Base-by-base conservation (phyloP, 1,284 basidiomycete species). In the Erythrobasidium hasegawianum region DNA sequence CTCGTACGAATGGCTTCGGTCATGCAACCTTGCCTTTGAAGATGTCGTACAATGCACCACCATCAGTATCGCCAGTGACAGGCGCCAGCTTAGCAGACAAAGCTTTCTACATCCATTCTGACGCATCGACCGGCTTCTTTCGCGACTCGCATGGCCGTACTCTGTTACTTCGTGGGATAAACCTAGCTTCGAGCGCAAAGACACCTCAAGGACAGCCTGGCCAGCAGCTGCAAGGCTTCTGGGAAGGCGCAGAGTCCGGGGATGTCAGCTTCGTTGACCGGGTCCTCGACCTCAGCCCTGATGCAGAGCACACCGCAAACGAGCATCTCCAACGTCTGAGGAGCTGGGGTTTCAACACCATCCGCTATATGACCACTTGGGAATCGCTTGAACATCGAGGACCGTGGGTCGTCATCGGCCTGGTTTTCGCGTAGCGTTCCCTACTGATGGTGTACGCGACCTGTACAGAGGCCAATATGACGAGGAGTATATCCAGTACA, bases 331-430 rank as follows among this genome's bases (percentile, higher is more conserved):
- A 87, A 3, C 81, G 95, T 16, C 79, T 98, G 18, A 82, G 84
- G 67, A 87, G 88, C 0, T 97, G 94, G 94, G 95, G 95, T 0
- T 97, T 92, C 80, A 97, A 96, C 76, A 82, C 88, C 77, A 78
- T 97, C n/a, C 81, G 95, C 59, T 97, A 90, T 75, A 88, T 93
- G 24, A 85, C 97, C 50, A 88, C 89, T 0, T 98, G 95, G 95
- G 95, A 98, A 76, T 84, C 90, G 0, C 77, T 97, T 24, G 95
- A 97, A 77, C 93, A 94, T 76, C 85, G 83, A 66, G 94, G 93
- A 74, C 95, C 95, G 86, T 94, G 76, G 85, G 91, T 87, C 1
- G 5, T 2, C 10, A 26, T 33, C 41, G 29, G 14, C 33, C 41
- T 20, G 58, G 52, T 18, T 27, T 2, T 38, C 14, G 43, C 13